These are phyloP conservation scores for Trichoderma sp. DNA, from an alignment of 2,329 filamentous ascomycete species.

Conservation along the genomic window DNA sequence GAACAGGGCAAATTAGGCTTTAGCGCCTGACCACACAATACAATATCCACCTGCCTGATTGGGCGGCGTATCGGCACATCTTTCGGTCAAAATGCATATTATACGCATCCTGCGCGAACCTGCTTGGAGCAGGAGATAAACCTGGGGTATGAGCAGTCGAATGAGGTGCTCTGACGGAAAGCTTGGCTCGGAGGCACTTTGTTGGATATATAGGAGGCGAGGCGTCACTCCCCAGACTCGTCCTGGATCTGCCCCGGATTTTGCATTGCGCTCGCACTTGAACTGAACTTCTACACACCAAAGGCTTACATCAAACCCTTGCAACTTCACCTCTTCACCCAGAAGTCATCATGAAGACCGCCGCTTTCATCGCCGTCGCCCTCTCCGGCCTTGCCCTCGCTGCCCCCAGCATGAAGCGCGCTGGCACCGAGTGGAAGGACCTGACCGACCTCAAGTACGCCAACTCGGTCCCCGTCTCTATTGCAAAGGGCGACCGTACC, in stretches of 20 bases:
- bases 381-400: constrained; percentile 21
- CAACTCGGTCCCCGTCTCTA: constrained; percentile 15
- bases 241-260: constrained; percentile 9
- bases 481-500: background rate
- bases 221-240: background rate
- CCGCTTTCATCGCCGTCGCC: constrained; percentile 17
- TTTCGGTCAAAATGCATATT: constrained; percentile 22
- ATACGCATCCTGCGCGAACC: constrained; percentile 20
- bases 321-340: background rate
- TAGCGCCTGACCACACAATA: constrained; percentile 4
- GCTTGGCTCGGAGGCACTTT: background rate
- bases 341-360: constrained; percentile 17
- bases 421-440: background rate
- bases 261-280: background rate
- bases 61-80: constrained; percentile 16
- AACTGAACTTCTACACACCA: background rate
- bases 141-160: constrained; percentile 15
- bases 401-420: constrained; percentile 3
- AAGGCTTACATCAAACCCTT: background rate
- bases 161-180: background rate
- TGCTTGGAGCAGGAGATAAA: constrained; percentile 19
- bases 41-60: constrained; percentile 17
- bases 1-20: background rate
- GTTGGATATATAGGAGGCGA: constrained; percentile 9
- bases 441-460: constrained; percentile 9